Evolutionary conservation across 805 yeast species (phyloP).

Genomic region (Zygoascus biomembranicola): DNA sequence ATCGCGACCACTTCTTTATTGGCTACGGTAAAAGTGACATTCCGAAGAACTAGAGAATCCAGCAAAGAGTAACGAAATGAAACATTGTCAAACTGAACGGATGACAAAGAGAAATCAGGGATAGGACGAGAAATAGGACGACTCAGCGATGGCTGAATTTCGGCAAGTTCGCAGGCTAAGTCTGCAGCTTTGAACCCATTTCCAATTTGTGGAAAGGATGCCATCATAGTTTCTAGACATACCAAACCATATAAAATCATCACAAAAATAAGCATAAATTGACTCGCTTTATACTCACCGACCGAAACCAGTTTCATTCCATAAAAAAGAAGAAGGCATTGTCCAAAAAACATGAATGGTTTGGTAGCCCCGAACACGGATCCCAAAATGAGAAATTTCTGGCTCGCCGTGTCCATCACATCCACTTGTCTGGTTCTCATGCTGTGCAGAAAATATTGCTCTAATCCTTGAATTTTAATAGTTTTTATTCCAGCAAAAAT

Average conservation of each 20-base stretch:
- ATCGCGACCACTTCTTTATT: conserved; percentile 51
- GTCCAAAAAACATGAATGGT: conserved; percentile 49
- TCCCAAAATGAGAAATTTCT: conserved; percentile 56
- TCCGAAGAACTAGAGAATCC: conserved; percentile 37
- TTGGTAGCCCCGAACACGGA: conserved; percentile 54
- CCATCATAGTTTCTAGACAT: conserved; percentile 49
- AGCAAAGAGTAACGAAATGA: conserved; percentile 29
- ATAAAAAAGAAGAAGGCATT: conserved; percentile 67
- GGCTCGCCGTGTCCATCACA: conserved; percentile 35
- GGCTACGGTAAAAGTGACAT: conserved; percentile 31
- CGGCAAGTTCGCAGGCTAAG: background rate
- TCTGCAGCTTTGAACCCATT: conserved; percentile 42
- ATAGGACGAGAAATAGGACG: background rate
- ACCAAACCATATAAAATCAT: conserved; percentile 66
- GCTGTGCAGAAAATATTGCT: conserved; percentile 36
- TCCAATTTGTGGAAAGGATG: conserved; percentile 68
- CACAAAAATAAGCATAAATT: conserved; percentile 61
- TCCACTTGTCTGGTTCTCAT: conserved; percentile 28
- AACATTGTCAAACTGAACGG: conserved; percentile 37
- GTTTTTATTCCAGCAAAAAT: conserved; percentile 53
- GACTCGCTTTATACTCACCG: conserved; percentile 46
- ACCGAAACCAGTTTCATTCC: conserved; percentile 65
- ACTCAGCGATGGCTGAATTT: background rate
- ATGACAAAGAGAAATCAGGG: background rate
- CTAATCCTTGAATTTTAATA: conserved; percentile 49